Evolutionary conservation across 2,329 filamentous ascomycete genomes (phyloP), one percentile per base, ranked within the genome.

Genomic region (Ceratocystiopsis sp.): DNA sequence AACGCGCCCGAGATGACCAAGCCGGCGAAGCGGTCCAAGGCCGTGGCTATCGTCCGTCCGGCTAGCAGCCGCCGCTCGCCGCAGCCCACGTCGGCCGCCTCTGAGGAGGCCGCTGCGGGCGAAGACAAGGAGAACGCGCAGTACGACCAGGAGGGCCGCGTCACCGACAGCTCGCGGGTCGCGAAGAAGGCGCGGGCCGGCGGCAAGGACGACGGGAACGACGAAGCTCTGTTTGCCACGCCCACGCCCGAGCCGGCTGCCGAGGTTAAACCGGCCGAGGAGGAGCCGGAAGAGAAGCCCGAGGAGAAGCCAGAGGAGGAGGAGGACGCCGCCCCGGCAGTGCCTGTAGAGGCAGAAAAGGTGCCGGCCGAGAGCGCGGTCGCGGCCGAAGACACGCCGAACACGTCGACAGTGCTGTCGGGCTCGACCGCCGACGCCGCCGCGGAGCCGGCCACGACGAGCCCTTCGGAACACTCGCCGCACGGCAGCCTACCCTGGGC

Each of bases 31-130:
- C 77, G 75, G 52, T 84, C 79, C 5, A 95, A 91, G 61, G 85
- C 85, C 11, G 73, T 94, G 43, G 82, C 86, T 0, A 93, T 94
- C 48, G 62, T 89, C 11, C 69, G 69, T 35, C 82, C 83, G 1
- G 67, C 75, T 45, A 76, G 66, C 52, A 76, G 66, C 52, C 59
- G 57, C 2, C 56, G 59, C 15, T 55, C 58, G 1, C 44, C 50
- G 3, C 25, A 29, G 25, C 25, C 25, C 10, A 29, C 25, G 25
- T 29, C 25, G 19, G 19, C 19, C 10, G 25, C 25, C 25, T 6
- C 25, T 2, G 25, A 29, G 6, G 25, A 29, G 6, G 25, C 25
- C 10, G 25, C 25, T 10, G 18, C 18, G 7, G 14, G 18, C 6
- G 46, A 48, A 3, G 37, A 38, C 13, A 49, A 57, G 11, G 56